phyloP scores from a whole-genome alignment of 2,329 filamentous ascomycete species.

The Chaetoscypha palmicola region DNA sequence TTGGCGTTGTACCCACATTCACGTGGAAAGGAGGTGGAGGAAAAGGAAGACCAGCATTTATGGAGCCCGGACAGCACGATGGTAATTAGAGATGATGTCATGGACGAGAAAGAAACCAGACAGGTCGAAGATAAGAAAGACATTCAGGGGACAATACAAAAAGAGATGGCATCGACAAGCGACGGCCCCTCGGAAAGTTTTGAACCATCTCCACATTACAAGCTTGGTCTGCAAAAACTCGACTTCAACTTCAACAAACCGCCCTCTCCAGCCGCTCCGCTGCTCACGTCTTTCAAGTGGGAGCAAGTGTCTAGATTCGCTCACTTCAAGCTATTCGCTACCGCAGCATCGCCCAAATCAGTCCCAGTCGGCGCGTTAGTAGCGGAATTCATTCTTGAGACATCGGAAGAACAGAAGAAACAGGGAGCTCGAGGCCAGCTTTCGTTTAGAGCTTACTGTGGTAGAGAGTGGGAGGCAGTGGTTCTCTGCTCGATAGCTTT shows the following conservation, averaged over 20 bases:
- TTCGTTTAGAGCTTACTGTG: background rate
- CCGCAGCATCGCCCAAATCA: background rate
- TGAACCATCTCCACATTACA: too few relatives aligned
- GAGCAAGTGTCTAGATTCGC: background rate
- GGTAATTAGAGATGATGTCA: too few relatives aligned
- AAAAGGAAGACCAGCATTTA: too few relatives aligned
- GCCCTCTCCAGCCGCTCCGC: background rate
- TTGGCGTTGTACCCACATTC: too few relatives aligned
- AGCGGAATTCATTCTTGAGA: slow-evolving; percentile 1
- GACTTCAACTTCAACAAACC: background rate
- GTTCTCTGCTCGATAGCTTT: background rate
- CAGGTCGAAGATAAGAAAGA: too few relatives aligned
- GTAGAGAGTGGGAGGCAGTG: background rate
- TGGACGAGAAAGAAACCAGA: too few relatives aligned
- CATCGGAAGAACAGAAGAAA: background rate
- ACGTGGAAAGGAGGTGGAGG: too few relatives aligned
- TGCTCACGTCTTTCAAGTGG: background rate
- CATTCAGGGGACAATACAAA: too few relatives aligned
- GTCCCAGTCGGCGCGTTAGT: background rate
- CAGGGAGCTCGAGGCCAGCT: background rate
- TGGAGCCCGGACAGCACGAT: too few relatives aligned
- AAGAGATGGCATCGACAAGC: too few relatives aligned
- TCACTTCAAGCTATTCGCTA: background rate
- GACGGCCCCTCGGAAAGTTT: too few relatives aligned
- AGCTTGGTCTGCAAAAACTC: background rate